Base-by-base conservation (phyloP, 2,329 filamentous ascomycete species). In the Aspergillus brasiliensis region DNA sequence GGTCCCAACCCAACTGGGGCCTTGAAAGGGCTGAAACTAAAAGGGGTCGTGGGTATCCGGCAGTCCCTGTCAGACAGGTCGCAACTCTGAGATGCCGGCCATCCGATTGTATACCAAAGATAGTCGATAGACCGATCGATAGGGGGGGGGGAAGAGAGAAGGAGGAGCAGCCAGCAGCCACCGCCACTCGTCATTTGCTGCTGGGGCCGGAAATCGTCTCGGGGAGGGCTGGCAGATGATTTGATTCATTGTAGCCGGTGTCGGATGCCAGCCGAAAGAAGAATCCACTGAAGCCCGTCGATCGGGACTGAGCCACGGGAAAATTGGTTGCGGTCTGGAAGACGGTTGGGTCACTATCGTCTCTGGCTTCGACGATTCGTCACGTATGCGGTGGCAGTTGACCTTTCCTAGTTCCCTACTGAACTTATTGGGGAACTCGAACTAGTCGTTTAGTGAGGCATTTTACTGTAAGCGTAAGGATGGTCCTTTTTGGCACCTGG, bases 181-280 rank as follows among this genome's bases (percentile, higher is more conserved):
- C 11, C 8, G 17, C 40, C 40, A 21, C 40, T 44, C 19, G 19
- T 44, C 21, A 13, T 44, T 44, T 15, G 40, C 19, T 44, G 10
- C 10, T 23, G 40, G 40, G 19, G 17, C 31, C 17, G n/a, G 40
- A 23, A 21, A 44, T 11, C 19, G 31, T 34, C 31, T 34, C 31
- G 31, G 31, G 13, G 13, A 11, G 27, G 31, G 4, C 13, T 34
- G 40, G 40, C 11, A 21, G 40, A 44, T 44, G 40, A 44, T 44
- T 44, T 28, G 52, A 55, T 28, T 34, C 11, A 44, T 19, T 55
- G 25, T 19, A 55, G 38, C 52, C 52, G 52, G 52, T 42, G 42
- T 37, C 52, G 52, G 52, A 44, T 55, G 38, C 52, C 52, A 55
- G 40, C 52, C 52, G 52, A 55, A 49, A 40, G 34, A 27, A 23